Evolutionary conservation across 139 green algal genomes (phyloP).

Genomic region (Marvania coccoides): DNA sequence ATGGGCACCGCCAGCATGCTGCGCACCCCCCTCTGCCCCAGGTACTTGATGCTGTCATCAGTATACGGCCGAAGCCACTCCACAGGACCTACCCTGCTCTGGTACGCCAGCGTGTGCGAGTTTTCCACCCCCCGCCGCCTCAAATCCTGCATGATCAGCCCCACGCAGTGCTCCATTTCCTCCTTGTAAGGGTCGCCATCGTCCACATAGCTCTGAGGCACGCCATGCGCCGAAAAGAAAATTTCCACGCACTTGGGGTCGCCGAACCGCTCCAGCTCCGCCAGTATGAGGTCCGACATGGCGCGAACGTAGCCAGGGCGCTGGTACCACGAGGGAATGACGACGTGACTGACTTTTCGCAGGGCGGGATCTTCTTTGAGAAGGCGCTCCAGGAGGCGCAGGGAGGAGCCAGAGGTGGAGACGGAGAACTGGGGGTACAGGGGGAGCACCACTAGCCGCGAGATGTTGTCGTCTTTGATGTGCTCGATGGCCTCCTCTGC

Average conservation of each 20-base stretch:
- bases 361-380: slow-evolving; percentile 43
- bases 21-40: slow-evolving; percentile 64
- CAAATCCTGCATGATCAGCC: slow-evolving; percentile 89
- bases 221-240: slow-evolving; percentile 97
- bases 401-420: slow-evolving; percentile 80
- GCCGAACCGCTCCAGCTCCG: slow-evolving; percentile 60
- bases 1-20: slow-evolving; percentile 92
- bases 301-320: slow-evolving; percentile 85
- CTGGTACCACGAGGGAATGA: slow-evolving; percentile 69
- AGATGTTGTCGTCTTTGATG: slow-evolving; percentile 81
- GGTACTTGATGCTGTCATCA: slow-evolving; percentile 87
- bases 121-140: slow-evolving; percentile 60
- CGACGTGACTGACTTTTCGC: slow-evolving; percentile 32
- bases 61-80: slow-evolving; percentile 99
- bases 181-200: slow-evolving; percentile 95
- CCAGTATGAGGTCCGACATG: slow-evolving; percentile 89
- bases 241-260: slow-evolving; percentile 42
- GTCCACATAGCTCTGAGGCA: slow-evolving; percentile 92
- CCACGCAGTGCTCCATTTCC: slow-evolving; percentile 98
- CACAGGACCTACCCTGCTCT: slow-evolving; percentile 89
- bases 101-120: slow-evolving; percentile 93
- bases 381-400: slow-evolving; percentile 86
- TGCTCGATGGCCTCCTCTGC: slow-evolving; percentile 34
- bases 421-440: slow-evolving; percentile 98
- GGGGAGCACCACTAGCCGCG: slow-evolving; percentile 82